These are phyloP conservation scores for Rhodotorula sp. DNA, from an alignment of 1,284 basidiomycete genomes.

Conservation along the genomic window DNA sequence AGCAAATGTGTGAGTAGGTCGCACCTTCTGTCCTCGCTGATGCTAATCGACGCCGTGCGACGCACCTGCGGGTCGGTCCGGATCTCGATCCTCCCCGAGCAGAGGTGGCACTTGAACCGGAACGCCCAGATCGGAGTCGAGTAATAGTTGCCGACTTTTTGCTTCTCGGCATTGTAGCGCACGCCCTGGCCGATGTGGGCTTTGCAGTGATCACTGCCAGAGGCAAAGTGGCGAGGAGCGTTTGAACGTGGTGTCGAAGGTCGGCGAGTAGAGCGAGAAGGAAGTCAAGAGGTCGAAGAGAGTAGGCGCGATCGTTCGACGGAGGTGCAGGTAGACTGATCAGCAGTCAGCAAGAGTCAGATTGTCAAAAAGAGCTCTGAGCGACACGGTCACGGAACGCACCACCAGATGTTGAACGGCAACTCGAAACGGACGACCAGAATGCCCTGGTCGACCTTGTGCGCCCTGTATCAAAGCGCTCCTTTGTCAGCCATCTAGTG, in stretches of 20 bases:
- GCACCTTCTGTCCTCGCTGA: background rate
- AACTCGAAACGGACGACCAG: conserved; percentile 75
- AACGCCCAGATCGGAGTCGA: conserved; percentile 92
- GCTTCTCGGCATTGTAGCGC: conserved; percentile 96
- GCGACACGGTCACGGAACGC: conserved; percentile 26
- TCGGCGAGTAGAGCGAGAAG: background rate
- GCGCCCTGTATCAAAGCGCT: conserved; percentile 60
- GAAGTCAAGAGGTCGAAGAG: background rate
- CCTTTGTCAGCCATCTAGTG: background rate
- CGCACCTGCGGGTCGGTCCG: conserved; percentile 89
- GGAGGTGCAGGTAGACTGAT: background rate
- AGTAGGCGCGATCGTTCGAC: background rate
- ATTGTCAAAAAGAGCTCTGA: background rate
- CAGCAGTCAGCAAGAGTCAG: background rate
- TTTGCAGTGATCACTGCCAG: conserved; percentile 75
- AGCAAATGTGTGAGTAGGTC: too few species aligned
- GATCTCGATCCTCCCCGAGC: conserved; percentile 87
- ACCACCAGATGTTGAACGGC: conserved; percentile 99
- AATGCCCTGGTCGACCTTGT: conserved; percentile 89
- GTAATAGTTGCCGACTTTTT: conserved; percentile 89
- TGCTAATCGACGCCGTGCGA: background rate
- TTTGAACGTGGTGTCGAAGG: background rate
- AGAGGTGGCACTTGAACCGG: conserved; percentile 93
- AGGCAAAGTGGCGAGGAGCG: background rate
- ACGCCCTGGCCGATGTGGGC: conserved; percentile 96